Conservation (phyloP, 1,284 basidiomycete genomes). For the Ganoderma resinaceum region DNA sequence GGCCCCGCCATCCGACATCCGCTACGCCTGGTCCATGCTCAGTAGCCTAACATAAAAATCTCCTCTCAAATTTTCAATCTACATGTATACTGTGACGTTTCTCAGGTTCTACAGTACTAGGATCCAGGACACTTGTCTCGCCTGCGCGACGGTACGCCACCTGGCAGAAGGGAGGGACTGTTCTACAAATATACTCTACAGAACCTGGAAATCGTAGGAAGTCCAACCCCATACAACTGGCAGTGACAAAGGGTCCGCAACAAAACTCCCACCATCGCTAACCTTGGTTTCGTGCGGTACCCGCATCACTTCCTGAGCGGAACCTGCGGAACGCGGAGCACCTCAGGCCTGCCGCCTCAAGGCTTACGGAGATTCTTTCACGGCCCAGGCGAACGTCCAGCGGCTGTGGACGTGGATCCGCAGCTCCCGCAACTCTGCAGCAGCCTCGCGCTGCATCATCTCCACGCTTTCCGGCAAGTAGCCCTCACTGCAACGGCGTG, state of each 20-base stretch:
- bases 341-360: slow-evolving; percentile 1
- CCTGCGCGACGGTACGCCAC: neutral
- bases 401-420: slow-evolving; percentile 40
- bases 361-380: slow-evolving; percentile 32
- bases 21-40: neutral
- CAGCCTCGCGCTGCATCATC: slow-evolving; percentile 40
- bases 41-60: neutral
- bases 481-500: slow-evolving; percentile 36
- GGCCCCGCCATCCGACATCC: too few relatives aligned
- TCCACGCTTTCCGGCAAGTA: slow-evolving; percentile 42
- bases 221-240: neutral
- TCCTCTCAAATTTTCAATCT: neutral
- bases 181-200: neutral
- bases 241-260: neutral
- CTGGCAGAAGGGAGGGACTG: neutral
- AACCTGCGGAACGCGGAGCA: neutral
- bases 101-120: neutral
- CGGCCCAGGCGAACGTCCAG: slow-evolving; percentile 46
- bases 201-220: neutral
- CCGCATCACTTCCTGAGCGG: slow-evolving; percentile 9
- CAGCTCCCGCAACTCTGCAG: slow-evolving; percentile 39
- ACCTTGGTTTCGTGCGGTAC: neutral
- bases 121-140: neutral
- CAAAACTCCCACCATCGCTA: neutral
- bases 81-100: neutral